Evolutionary conservation across 768 basidiomycete genomes (phyloP).

Genomic region (Tricholoma saponaceum): DNA sequence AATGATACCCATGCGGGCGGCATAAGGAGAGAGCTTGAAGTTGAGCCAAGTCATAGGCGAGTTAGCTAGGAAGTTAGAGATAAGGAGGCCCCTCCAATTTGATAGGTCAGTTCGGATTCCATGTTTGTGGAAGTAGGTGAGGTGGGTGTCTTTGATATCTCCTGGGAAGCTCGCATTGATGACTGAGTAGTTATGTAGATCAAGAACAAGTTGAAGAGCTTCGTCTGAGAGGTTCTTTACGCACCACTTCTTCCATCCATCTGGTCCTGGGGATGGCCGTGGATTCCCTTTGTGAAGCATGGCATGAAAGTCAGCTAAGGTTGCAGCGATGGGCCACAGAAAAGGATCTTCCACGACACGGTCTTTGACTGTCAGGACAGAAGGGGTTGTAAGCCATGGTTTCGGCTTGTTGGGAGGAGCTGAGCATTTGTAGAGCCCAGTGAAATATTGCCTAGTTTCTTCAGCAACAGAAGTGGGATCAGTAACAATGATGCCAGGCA

Average conservation of each 20-base stretch:
- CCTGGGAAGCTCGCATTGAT: no score
- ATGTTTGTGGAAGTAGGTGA: no score
- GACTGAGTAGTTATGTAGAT: no score
- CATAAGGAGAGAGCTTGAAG: no score
- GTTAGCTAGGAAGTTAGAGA: no score
- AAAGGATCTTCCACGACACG: neutral
- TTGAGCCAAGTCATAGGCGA: no score
- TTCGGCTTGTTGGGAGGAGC: conserved; percentile 12
- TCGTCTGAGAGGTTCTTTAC: neutral
- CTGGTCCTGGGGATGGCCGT: conserved; percentile 2
- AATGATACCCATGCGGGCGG: no score
- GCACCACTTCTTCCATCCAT: conserved; percentile 7
- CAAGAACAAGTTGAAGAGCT: conserved; percentile 5
- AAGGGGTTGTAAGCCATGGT: conserved; percentile 20
- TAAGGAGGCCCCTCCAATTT: conserved; percentile 16
- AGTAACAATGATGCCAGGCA: no score
- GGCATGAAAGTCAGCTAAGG: neutral
- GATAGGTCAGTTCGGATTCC: conserved; percentile 1
- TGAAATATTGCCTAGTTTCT: no score
- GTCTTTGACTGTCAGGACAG: neutral
- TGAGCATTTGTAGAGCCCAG: conserved; percentile 10
- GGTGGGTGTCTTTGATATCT: no score
- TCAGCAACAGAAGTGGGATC: no score
- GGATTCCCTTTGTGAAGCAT: neutral
- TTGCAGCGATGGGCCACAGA: neutral